phyloP scores from a whole-genome alignment of 495 filamentous ascomycete genomes.

The Chaetomium fimeti region DNA sequence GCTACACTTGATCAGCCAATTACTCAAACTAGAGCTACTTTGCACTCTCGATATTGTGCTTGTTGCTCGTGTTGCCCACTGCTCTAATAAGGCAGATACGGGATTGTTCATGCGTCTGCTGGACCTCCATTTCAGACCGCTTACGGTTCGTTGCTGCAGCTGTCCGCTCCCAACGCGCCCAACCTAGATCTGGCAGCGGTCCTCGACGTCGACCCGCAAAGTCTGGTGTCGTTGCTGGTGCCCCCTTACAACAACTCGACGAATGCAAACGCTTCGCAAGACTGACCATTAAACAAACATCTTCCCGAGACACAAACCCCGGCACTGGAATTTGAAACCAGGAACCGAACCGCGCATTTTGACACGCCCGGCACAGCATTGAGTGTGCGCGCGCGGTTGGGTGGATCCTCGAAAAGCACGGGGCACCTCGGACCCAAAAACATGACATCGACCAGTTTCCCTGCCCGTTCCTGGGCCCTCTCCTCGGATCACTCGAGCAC shows the following conservation, averaged over 20 bases:
- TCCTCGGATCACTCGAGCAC: constrained; percentile 14
- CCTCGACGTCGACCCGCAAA: constrained; percentile 1
- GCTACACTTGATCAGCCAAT: neutral
- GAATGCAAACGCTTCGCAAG: constrained; percentile 8
- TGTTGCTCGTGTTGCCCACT: neutral
- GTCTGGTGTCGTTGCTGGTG: constrained; percentile 8
- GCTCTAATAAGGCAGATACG: neutral
- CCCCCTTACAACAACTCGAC: neutral
- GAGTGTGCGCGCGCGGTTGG: constrained; percentile 15
- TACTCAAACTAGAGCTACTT: neutral
- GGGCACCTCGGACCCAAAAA: constrained; percentile 15
- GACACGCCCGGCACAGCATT: constrained; percentile 7
- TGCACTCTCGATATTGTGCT: neutral
- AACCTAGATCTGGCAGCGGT: neutral
- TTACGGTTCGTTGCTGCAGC: neutral
- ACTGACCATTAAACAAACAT: neutral
- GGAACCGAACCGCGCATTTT: constrained; percentile 8
- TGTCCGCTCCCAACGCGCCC: constrained; percentile 14
- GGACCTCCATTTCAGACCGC: neutral
- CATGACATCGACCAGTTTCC: constrained; percentile 22
- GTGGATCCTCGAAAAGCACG: constrained; percentile 14
- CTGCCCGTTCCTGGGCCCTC: constrained; percentile 12
- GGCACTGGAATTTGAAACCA: constrained; percentile 3
- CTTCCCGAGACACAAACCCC: too few relatives aligned
- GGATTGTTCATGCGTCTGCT: neutral